phyloP scores from a whole-genome alignment of 495 filamentous ascomycete genomes.

The Cenococcum geophilum region DNA sequence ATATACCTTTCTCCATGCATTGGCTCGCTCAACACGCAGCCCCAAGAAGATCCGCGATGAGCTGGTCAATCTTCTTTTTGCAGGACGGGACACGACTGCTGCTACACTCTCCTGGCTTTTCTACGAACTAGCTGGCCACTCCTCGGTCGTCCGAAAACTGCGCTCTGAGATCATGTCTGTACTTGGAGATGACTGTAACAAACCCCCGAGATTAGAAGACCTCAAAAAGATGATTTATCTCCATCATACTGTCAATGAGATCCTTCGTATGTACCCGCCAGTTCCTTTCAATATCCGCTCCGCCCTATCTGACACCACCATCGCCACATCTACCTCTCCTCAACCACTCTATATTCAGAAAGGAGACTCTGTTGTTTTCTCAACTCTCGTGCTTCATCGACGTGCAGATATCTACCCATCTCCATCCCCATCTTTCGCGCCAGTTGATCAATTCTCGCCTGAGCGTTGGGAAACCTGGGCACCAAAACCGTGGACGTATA shows the following conservation, averaged over 20 bases:
- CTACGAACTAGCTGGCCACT: constrained; percentile 2
- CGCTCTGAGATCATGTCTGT: background rate
- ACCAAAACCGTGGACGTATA: background rate
- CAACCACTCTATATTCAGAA: too few relatives aligned
- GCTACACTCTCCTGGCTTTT: constrained; percentile 4
- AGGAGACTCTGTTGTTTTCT: too few relatives aligned
- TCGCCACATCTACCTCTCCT: background rate
- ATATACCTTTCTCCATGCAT: constrained; percentile 1
- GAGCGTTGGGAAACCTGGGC: too few relatives aligned
- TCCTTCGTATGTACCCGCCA: background rate
- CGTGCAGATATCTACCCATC: too few relatives aligned
- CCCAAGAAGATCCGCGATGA: background rate
- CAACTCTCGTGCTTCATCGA: too few relatives aligned
- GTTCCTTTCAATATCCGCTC: background rate
- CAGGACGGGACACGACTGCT: constrained; percentile 2
- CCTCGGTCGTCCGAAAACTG: background rate
- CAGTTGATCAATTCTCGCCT: too few relatives aligned
- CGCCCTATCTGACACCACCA: background rate
- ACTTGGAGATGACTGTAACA: background rate
- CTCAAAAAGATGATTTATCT: constrained; percentile 5
- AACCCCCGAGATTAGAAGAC: background rate
- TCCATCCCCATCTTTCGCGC: too few relatives aligned
- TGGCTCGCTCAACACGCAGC: background rate
- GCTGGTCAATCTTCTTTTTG: background rate
- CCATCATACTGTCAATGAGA: background rate